phyloP scores from a whole-genome alignment of 768 basidiomycete species.

The Melanogaster broomeanus region DNA sequence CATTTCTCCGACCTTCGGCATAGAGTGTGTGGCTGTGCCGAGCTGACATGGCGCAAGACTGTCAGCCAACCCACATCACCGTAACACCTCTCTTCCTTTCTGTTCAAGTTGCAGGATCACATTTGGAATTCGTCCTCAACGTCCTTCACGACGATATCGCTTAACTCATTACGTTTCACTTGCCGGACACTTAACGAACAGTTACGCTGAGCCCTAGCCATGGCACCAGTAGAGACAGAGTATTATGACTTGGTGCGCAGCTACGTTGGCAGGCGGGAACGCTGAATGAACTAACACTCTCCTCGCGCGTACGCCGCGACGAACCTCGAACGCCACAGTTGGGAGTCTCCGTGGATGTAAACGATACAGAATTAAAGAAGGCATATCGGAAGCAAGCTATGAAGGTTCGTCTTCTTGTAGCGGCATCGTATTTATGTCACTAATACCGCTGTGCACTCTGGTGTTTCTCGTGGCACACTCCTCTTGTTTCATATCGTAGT shows the following conservation, averaged over 20 bases:
- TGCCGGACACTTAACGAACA: background rate
- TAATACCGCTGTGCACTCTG: background rate
- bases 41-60: too few relatives aligned
- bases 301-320: background rate
- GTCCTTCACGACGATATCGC: slow-evolving; percentile 5
- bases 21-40: slow-evolving; percentile 31
- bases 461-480: background rate
- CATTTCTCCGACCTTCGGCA: background rate
- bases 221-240: slow-evolving; percentile 90
- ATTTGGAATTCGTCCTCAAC: background rate
- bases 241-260: slow-evolving; percentile 80
- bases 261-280: background rate
- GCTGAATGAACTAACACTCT: background rate
- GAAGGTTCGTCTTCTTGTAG: slow-evolving; percentile 54
- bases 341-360: slow-evolving; percentile 68
- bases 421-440: background rate
- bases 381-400: slow-evolving; percentile 94
- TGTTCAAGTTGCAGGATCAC: slow-evolving; percentile 9
- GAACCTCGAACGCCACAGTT: slow-evolving; percentile 45
- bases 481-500: slow-evolving; percentile 45
- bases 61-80: too few relatives aligned
- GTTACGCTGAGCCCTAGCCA: slow-evolving; percentile 26
- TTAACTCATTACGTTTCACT: slow-evolving; percentile 1
- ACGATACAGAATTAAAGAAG: slow-evolving; percentile 87
- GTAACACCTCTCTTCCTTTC: background rate